Conservation (phyloP, 2,329 filamentous ascomycete genomes). For the Leptographium flavum region DNA sequence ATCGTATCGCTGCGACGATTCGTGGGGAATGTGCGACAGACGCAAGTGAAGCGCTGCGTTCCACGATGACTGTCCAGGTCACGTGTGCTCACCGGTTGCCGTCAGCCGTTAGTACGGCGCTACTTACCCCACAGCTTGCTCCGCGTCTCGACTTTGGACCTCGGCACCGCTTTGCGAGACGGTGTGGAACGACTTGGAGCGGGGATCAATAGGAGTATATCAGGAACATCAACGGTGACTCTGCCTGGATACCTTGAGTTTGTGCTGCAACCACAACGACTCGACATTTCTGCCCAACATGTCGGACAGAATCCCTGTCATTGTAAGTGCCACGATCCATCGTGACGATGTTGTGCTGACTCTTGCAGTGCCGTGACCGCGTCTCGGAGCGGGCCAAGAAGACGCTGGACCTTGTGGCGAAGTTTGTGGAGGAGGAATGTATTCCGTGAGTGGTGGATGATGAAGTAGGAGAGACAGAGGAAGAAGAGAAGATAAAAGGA, state of each 20-base stretch:
- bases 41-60: no score
- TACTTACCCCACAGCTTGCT: background rate
- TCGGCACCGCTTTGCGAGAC: background rate
- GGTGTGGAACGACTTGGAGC: background rate
- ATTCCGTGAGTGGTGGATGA: slow-evolving; percentile 44
- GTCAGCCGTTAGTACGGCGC: no score
- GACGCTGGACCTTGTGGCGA: slow-evolving; percentile 76
- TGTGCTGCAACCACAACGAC: background rate
- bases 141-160: background rate
- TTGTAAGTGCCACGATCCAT: slow-evolving; percentile 19
- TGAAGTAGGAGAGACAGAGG: background rate
- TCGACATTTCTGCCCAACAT: no score
- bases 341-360: background rate
- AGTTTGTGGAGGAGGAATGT: slow-evolving; percentile 95
- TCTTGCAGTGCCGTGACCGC: slow-evolving; percentile 23
- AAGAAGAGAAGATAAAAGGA: no score
- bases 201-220: no score
- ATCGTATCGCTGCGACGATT: no score
- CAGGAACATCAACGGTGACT: background rate
- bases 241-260: background rate
- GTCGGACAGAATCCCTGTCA: slow-evolving; percentile 30
- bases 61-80: no score
- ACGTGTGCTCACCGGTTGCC: no score
- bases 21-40: no score
- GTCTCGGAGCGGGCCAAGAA: slow-evolving; percentile 77